Percentiles rank a stretch among this genome's conserved stretches.
phyloP scores from a whole-genome alignment of 2,329 filamentous ascomycete genomes.

The Aspergillus bombycis region DNA sequence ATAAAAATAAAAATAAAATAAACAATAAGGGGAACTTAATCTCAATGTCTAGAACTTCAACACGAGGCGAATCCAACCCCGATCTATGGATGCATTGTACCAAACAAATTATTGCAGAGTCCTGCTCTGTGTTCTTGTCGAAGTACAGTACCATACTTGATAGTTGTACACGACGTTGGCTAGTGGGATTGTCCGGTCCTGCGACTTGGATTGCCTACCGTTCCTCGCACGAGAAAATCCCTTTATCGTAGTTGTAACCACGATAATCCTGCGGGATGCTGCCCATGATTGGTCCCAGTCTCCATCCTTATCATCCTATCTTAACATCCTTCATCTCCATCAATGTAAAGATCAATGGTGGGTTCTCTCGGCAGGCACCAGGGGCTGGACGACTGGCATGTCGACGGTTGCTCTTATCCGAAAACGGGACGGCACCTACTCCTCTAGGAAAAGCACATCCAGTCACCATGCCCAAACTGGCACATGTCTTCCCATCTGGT shows the following conservation, averaged over 20 bases:
- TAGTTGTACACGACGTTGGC: not conserved
- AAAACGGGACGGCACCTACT: conserved; percentile 5
- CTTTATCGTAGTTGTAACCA: not conserved
- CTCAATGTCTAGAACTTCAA: conserved; percentile 5
- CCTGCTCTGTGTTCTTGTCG: not conserved
- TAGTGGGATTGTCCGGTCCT: not conserved
- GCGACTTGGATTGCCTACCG: not conserved
- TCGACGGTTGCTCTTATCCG: not conserved
- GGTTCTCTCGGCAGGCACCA: conserved; percentile 6
- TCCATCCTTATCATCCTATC: not conserved
- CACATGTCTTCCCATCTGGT: conserved; percentile 3
- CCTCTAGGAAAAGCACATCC: not conserved
- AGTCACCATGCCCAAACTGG: not conserved
- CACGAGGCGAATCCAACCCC: not conserved
- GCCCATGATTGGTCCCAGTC: not conserved
- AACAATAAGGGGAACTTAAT: conserved; percentile 4
- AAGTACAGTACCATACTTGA: not conserved
- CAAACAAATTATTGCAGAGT: not conserved
- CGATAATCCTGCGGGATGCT: not conserved
- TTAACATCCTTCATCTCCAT: not conserved
- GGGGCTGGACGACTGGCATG: conserved; percentile 3
- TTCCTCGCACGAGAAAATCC: not conserved
- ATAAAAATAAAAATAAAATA: not conserved
- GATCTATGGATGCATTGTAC: not conserved
- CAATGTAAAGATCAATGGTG: conserved; percentile 1